These are phyloP conservation scores for Suillus americanus DNA, from an alignment of 768 basidiomycete genomes.

Conservation along the genomic window DNA sequence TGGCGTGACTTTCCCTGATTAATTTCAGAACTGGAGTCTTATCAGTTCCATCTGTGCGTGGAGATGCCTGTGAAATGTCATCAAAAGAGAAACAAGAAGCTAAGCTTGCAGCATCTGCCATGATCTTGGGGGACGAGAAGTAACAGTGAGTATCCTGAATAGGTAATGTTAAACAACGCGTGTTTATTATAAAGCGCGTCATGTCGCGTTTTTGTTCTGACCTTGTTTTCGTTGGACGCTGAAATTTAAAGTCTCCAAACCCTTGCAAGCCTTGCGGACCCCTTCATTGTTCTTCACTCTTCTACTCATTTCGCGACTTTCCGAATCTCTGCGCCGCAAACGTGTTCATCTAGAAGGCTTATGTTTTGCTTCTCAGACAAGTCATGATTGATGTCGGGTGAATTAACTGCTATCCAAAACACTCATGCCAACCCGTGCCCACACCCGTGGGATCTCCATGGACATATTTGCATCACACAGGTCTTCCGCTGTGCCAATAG, in stretches of 20 bases:
- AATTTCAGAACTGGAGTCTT: conserved; percentile 52
- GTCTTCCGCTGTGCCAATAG: not conserved
- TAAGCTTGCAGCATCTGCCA: conserved; percentile 30
- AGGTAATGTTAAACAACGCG: not conserved
- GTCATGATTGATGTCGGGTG: conserved; percentile 4
- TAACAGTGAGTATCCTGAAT: not conserved
- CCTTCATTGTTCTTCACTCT: not conserved
- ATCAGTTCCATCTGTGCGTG: conserved; percentile 23
- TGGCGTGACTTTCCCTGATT: conserved; percentile 50
- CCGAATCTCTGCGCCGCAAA: not conserved
- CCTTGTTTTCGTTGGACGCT: not conserved
- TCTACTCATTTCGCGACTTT: conserved; percentile 1
- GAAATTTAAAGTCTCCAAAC: not conserved
- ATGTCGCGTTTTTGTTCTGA: not conserved
- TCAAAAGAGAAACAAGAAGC: conserved; percentile 30
- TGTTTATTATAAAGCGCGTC: conserved; percentile 3
- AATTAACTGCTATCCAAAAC: not conserved
- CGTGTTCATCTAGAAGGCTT: not conserved
- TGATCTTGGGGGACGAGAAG: conserved; percentile 7
- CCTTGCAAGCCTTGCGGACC: not conserved
- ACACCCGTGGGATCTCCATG: conserved; percentile 6
- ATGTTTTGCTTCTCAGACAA: conserved; percentile 1
- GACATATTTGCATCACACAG: not conserved
- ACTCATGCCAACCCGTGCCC: conserved; percentile 1
- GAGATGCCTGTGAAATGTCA: conserved; percentile 38